Evolutionary conservation across 192 early-diverging fungal species (phyloP).

Genomic region (Phlyctochytrium bullatum): DNA sequence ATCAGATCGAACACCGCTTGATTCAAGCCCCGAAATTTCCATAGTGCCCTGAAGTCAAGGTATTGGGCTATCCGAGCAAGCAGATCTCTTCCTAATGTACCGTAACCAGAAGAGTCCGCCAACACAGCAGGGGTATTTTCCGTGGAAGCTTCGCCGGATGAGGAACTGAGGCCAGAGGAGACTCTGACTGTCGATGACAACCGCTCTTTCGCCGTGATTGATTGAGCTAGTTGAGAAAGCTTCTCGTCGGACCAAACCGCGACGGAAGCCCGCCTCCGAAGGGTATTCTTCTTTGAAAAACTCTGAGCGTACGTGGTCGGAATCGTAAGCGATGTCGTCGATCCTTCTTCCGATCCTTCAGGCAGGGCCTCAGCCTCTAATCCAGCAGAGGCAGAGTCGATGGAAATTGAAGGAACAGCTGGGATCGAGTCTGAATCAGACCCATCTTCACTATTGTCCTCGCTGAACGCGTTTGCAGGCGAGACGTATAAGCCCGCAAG

Average conservation of each 20-base stretch:
- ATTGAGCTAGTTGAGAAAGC: slow-evolving; percentile 63
- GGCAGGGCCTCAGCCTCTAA: too few species aligned
- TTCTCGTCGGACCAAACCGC: slow-evolving; percentile 78
- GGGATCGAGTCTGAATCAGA: background rate
- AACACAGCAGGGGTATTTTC: slow-evolving; percentile 1
- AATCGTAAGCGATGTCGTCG: background rate
- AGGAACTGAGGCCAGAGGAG: background rate
- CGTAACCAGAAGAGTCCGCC: slow-evolving; percentile 9
- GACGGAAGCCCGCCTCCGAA: slow-evolving; percentile 62
- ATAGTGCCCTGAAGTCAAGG: slow-evolving; percentile 45
- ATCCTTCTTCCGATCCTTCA: background rate
- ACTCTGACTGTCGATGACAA: background rate
- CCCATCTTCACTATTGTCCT: too few species aligned
- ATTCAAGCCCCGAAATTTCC: slow-evolving; percentile 44
- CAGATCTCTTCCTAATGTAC: slow-evolving; percentile 16
- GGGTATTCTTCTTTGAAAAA: slow-evolving; percentile 21
- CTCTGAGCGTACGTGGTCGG: slow-evolving; percentile 9
- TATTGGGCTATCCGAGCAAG: slow-evolving; percentile 41
- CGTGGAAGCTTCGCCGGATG: slow-evolving; percentile 28
- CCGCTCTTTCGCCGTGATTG: slow-evolving; percentile 24
- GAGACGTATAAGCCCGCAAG: too few species aligned
- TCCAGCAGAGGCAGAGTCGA: too few species aligned
- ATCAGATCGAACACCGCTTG: slow-evolving; percentile 42
- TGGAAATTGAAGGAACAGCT: slow-evolving; percentile 3
- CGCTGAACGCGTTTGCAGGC: too few species aligned